Evolutionary conservation across 148 eudicot genomes (phyloP), one percentile per base, ranked within the genome.

Genomic region (Silene uniflora): DNA sequence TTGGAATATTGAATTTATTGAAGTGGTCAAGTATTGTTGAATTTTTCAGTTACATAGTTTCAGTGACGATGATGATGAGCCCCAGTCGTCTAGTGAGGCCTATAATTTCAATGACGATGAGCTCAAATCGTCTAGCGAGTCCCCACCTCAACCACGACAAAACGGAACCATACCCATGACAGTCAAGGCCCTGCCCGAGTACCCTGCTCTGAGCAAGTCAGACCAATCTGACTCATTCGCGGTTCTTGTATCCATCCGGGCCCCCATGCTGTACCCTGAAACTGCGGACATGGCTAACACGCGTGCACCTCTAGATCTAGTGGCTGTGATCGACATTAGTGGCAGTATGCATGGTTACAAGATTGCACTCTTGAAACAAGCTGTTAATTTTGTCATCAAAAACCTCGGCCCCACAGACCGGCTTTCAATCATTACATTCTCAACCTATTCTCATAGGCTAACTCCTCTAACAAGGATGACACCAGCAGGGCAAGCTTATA

Each of bases 311-410:
- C 76, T 85, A 7, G 88, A 85, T 55, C 82, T 85, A n/a, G 80
- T 85, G 21, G 84, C 85, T 1, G 82, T 85, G 72, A 78, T 85
- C 1, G 88, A 85, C 54, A 77, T 85, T 19, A 85, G 87, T 76
- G 85, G 83, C 10, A 82, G 85, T 68, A 85, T 85, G 87, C 10
- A 24, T 1, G 87, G 87, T 10, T 60, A 78, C 2, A 85, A 85
- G 79, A 75, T 85, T 7, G 69, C 61, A 3, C 74, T 85, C 19
- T 46, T 82, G 2, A 82, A 85, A 76, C 61, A 81, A 60, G 85
- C 87, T 5, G 62, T 85, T 52, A 29, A 60, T 23, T 85, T 85
- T 73, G 76, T 85, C 5, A 73, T 78, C 1, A 75, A 85, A 32
- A 85, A 85, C 62, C 76, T 85, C 17, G 79, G 88, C 54, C 79